These are phyloP conservation scores for Flaveria linearis DNA, from an alignment of 129 eudicot genomes.

Conservation along the genomic window DNA sequence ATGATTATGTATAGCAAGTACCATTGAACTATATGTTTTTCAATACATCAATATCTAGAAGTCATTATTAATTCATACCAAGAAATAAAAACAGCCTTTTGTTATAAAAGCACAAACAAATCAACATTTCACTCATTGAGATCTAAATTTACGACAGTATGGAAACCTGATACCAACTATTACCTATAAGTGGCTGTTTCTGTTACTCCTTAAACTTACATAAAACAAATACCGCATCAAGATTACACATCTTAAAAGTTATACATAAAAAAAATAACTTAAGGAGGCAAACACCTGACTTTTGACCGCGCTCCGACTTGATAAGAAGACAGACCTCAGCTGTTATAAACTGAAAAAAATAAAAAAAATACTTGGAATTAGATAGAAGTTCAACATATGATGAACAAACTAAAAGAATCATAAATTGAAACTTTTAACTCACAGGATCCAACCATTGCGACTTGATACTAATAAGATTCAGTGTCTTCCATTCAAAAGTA, in stretches of 20 bases:
- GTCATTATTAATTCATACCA: background rate
- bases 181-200: background rate
- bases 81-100: background rate
- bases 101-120: background rate
- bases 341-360: slow-evolving; percentile 31
- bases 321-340: slow-evolving; percentile 46
- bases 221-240: background rate
- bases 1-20: background rate
- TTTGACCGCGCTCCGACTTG: slow-evolving; percentile 36
- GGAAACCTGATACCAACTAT: background rate
- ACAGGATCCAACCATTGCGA: slow-evolving; percentile 52
- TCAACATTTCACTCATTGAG: background rate
- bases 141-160: background rate
- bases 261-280: background rate
- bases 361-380: slow-evolving; percentile 7
- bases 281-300: slow-evolving; percentile 47
- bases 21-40: background rate
- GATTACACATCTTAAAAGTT: background rate
- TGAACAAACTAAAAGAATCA: slow-evolving; percentile 6
- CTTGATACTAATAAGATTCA: slow-evolving; percentile 53
- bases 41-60: background rate
- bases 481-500: slow-evolving; percentile 45
- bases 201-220: background rate
- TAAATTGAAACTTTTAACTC: slow-evolving; percentile 26
- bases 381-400: background rate